phyloP scores from a whole-genome alignment of 2,329 filamentous ascomycete genomes.

The Ascomycota sp. region DNA sequence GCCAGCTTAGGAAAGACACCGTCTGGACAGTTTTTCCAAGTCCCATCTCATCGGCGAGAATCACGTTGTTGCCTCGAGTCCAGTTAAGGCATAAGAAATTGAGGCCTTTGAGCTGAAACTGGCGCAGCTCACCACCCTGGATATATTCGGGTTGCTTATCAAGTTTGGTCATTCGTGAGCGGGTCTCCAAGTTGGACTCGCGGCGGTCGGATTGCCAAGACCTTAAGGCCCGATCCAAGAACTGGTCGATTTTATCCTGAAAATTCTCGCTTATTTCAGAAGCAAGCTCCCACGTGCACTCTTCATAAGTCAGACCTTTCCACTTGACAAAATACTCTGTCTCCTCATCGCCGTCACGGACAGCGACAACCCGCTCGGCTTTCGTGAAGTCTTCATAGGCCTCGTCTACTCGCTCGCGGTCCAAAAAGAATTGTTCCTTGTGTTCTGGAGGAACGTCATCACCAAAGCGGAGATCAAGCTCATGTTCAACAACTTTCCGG shows the following conservation, averaged over 20 bases:
- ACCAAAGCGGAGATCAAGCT: constrained; percentile 57
- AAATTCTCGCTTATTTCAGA: constrained; percentile 57
- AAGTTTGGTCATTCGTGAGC: constrained; percentile 52
- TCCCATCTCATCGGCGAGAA: constrained; percentile 96
- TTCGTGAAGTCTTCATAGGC: constrained; percentile 77
- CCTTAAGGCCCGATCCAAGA: constrained; percentile 62
- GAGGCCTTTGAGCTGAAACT: constrained; percentile 83
- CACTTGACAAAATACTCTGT: constrained; percentile 91
- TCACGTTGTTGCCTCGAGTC: constrained; percentile 85
- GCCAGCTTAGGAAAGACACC: constrained; percentile 90
- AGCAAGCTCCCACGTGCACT: constrained; percentile 80
- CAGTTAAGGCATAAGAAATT: constrained; percentile 96
- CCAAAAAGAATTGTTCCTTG: constrained; percentile 84
- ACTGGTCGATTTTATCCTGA: constrained; percentile 81
- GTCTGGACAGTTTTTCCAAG: constrained; percentile 96
- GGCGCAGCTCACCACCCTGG: constrained; percentile 62
- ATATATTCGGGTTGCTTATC: constrained; percentile 75
- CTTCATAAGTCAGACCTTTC: constrained; percentile 85
- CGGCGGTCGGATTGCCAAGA: constrained; percentile 62
- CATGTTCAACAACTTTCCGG: constrained; percentile 59
- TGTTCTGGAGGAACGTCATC: constrained; percentile 66
- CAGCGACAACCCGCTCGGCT: constrained; percentile 80
- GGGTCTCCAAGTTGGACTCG: constrained; percentile 56
- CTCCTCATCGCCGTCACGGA: constrained; percentile 58
- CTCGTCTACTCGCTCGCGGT: constrained; percentile 78